These are phyloP conservation scores for Phoenix dactylifera DNA, from an alignment of 176 grass and related monocot genomes.

Conservation along the genomic window DNA sequence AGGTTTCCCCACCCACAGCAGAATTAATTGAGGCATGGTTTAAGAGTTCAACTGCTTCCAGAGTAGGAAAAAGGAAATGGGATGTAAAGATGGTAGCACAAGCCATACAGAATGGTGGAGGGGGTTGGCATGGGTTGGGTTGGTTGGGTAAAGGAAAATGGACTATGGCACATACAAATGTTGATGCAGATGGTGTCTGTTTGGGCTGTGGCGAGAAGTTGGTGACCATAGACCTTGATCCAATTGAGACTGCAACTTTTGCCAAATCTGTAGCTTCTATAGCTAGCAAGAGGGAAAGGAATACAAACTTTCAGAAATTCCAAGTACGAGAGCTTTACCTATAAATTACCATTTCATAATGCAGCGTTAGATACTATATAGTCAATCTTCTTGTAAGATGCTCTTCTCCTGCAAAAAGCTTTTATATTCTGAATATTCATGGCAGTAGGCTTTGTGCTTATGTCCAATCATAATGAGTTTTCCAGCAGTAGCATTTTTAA, in stretches of 20 bases:
- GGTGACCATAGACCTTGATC: conserved; percentile 57
- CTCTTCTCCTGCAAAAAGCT: too few species aligned
- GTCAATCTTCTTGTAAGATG: too few species aligned
- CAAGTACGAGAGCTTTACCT: conserved; percentile 29
- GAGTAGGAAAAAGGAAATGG: conserved; percentile 64
- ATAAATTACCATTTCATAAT: too few species aligned
- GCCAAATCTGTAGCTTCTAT: conserved; percentile 38
- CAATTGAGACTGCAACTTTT: conserved; percentile 51
- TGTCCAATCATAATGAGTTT: too few species aligned
- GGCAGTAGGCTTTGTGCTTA: too few species aligned
- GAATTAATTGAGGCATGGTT: conserved; percentile 55
- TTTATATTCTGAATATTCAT: too few species aligned
- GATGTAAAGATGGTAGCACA: conserved; percentile 29
- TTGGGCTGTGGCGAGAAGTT: conserved; percentile 51
- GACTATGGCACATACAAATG: conserved; percentile 22
- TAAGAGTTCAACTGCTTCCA: conserved; percentile 44
- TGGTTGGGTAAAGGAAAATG: conserved; percentile 65
- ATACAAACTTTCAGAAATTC: conserved; percentile 48
- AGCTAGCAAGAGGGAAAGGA: conserved; percentile 44
- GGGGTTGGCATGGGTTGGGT: conserved; percentile 61
- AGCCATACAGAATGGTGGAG: conserved; percentile 51
- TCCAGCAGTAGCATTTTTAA: too few species aligned
- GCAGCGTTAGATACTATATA: too few species aligned
- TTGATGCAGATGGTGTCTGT: conserved; percentile 40
- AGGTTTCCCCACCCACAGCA: conserved; percentile 33